Conservation (phyloP, 2,329 filamentous ascomycete species). For the Byssothecium circinans region DNA sequence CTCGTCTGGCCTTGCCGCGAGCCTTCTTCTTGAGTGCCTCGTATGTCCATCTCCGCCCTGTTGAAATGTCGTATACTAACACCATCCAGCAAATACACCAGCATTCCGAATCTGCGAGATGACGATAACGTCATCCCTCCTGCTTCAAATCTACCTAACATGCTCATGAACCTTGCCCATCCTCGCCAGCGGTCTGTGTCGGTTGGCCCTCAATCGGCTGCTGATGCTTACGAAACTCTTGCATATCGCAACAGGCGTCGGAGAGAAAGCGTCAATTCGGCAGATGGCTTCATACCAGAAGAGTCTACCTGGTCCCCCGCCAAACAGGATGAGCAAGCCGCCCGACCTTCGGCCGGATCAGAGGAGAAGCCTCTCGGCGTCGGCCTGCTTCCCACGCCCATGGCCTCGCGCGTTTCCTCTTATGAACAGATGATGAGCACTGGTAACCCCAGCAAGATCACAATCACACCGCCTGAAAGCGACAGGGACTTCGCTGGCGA, state of each 20-base stretch:
- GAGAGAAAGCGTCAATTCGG: slow-evolving; percentile 60
- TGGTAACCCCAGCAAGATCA: slow-evolving; percentile 45
- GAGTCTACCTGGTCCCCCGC: slow-evolving; percentile 26
- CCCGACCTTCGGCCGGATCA: slow-evolving; percentile 33
- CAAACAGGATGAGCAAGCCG: slow-evolving; percentile 8
- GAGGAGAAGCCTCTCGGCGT: slow-evolving; percentile 43
- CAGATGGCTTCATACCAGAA: slow-evolving; percentile 33
- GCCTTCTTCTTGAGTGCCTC: slow-evolving; percentile 90
- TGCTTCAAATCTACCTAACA: slow-evolving; percentile 81
- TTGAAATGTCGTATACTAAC: not conserved
- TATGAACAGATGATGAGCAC: slow-evolving; percentile 76
- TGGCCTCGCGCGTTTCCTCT: slow-evolving; percentile 56
- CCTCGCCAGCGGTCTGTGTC: slow-evolving; percentile 82
- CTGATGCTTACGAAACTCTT: slow-evolving; percentile 92
- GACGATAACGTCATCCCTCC: slow-evolving; percentile 88
- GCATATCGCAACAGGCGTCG: slow-evolving; percentile 79
- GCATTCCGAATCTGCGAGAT: slow-evolving; percentile 71
- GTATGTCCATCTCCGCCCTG: slow-evolving; percentile 41
- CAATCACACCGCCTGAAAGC: slow-evolving; percentile 31
- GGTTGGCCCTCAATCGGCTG: slow-evolving; percentile 90
- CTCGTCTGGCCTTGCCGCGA: slow-evolving; percentile 77
- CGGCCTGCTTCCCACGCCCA: slow-evolving; percentile 52
- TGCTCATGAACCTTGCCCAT: slow-evolving; percentile 80
- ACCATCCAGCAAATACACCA: slow-evolving; percentile 70
- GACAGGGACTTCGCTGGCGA: slow-evolving; percentile 38